A percentile compares a stretch with the other conserved stretches of the same genome.
These are phyloP conservation scores for Erythrophleum ivorense DNA, from an alignment of 331 rosid species.

Conservation along the genomic window DNA sequence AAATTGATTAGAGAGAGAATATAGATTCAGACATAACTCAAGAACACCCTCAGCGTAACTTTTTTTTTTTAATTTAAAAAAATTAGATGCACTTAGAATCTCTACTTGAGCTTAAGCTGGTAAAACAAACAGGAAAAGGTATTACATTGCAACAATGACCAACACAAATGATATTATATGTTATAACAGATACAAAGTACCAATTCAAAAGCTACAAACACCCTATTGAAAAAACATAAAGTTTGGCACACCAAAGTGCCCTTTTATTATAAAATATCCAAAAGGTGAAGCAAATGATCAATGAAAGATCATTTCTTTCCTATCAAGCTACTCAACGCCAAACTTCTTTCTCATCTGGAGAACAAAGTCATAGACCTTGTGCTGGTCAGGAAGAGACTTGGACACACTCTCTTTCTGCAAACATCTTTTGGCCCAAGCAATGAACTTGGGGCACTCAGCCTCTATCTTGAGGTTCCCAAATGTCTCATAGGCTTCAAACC, in stretches of 20 bases:
- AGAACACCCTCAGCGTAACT: no score
- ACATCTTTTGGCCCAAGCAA: slow-evolving; percentile 52
- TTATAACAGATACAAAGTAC: not conserved
- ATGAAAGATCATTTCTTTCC: not conserved
- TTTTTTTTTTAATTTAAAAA: no score
- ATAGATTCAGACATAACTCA: no score
- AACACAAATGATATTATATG: not conserved
- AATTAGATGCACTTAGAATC: no score
- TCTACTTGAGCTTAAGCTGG: no score
- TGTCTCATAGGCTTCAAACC: slow-evolving; percentile 21
- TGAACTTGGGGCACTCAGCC: slow-evolving; percentile 39
- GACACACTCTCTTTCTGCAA: slow-evolving; percentile 38
- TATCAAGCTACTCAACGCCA: not conserved
- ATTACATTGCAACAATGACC: not conserved
- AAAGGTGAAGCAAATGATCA: not conserved
- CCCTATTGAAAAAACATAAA: no score
- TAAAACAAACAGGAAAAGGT: not conserved
- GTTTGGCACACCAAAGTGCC: not conserved
- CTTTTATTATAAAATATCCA: not conserved
- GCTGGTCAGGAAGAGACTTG: slow-evolving; percentile 41
- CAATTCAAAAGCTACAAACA: not conserved
- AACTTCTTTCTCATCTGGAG: not conserved
- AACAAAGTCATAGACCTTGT: slow-evolving; percentile 15
- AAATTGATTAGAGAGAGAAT: no score
- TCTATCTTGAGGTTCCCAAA: slow-evolving; percentile 25